A percentile compares a stretch with the other conserved stretches of the same genome.
These are phyloP conservation scores for Colletotrichum karsti DNA, from an alignment of 2,329 filamentous ascomycete species.

Conservation along the genomic window DNA sequence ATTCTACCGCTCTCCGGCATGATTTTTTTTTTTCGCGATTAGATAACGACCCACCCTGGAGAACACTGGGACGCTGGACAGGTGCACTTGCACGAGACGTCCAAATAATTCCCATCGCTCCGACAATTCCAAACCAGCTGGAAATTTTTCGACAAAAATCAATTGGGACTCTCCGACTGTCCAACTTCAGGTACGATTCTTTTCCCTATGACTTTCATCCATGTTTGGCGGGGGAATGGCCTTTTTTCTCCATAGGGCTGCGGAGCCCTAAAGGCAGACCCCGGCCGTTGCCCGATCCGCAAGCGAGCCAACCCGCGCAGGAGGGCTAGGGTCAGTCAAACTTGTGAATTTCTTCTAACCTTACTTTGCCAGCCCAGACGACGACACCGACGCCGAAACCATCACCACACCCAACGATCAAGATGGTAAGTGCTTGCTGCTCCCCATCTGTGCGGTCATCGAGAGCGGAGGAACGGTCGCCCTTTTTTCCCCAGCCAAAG, in stretches of 20 bases:
- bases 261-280: slow-evolving; percentile 46
- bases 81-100: neutral
- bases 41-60: slow-evolving; percentile 3
- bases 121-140: neutral
- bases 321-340: slow-evolving; percentile 47
- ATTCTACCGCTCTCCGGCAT: slow-evolving; percentile 8
- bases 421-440: slow-evolving; percentile 60
- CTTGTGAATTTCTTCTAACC: slow-evolving; percentile 54
- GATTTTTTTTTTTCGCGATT: slow-evolving; percentile 10
- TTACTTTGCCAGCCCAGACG: slow-evolving; percentile 38
- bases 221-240: slow-evolving; percentile 5
- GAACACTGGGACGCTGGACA: neutral
- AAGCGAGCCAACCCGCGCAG: slow-evolving; percentile 53
- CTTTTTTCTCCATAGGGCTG: slow-evolving; percentile 42
- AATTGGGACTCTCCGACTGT: neutral
- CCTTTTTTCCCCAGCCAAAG: neutral
- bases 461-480: neutral
- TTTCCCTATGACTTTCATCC: neutral
- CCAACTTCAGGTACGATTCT: neutral
- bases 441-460: slow-evolving; percentile 27
- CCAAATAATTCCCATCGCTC: neutral
- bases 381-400: slow-evolving; percentile 57
- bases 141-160: neutral
- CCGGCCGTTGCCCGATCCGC: slow-evolving; percentile 43
- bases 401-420: slow-evolving; percentile 62